Percentiles rank a stretch among this genome's conserved stretches.
phyloP scores from a whole-genome alignment of 352 stramenopile species.

The Phytophthora pluvialis region DNA sequence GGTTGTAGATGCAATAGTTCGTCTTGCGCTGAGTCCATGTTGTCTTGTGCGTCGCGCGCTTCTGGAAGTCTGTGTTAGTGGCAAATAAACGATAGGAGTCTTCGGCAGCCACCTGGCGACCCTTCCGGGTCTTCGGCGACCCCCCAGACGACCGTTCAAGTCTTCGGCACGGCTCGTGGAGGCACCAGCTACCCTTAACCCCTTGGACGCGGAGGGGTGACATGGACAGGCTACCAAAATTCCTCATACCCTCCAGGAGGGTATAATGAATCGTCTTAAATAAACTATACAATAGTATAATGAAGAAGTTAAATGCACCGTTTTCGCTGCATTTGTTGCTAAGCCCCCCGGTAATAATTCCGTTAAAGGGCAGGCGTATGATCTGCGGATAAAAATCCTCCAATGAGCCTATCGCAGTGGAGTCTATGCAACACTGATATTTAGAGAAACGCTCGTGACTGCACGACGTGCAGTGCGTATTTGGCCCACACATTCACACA shows the following conservation, averaged over 20 bases:
- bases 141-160: no score
- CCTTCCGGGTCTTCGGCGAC: no score
- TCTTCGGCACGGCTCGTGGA: no score
- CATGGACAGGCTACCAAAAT: constrained; percentile 4
- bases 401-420: neutral
- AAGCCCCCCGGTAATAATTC: constrained; percentile 14
- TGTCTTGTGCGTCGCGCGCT: neutral
- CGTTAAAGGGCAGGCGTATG: neutral
- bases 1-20: neutral
- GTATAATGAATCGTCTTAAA: constrained; percentile 8
- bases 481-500: neutral
- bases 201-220: constrained; percentile 22
- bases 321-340: constrained; percentile 11
- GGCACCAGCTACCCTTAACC: no score
- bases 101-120: no score
- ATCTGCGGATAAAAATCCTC: constrained; percentile 4
- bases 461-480: neutral
- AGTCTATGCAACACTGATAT: constrained; percentile 5
- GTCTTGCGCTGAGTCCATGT: neutral
- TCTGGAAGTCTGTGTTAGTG: constrained; percentile 3
- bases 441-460: neutral
- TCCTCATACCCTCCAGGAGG: constrained; percentile 7
- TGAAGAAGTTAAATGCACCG: neutral
- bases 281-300: constrained; percentile 11
- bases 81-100: no score